phyloP scores from a whole-genome alignment of 1,139 yeast genomes.

The Cylindricascospora bacillispora region DNA sequence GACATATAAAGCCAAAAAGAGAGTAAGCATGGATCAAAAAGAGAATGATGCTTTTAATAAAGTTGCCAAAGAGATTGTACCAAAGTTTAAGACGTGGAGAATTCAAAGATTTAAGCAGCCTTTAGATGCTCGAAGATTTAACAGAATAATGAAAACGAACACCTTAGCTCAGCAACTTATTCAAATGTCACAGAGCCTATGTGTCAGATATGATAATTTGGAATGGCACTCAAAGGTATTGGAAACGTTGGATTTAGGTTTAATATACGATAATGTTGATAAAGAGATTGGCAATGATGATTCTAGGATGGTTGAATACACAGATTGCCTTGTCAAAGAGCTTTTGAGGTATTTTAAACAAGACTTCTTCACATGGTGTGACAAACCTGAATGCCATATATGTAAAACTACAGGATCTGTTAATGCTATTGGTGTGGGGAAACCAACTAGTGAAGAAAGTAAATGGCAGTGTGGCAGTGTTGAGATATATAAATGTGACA shows the following conservation, averaged over 20 bases:
- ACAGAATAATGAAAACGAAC: conserved; percentile 4
- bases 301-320: conserved; percentile 32
- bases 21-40: too few species aligned
- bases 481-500: conserved; percentile 51
- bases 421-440: conserved; percentile 24
- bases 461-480: conserved; percentile 34
- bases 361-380: conserved; percentile 75
- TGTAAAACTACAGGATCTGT: conserved; percentile 35
- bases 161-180: conserved; percentile 17
- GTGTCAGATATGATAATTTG: conserved; percentile 20
- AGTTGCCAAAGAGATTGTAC: too few species aligned
- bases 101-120: conserved; percentile 7
- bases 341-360: conserved; percentile 65
- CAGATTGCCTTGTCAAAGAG: conserved; percentile 60
- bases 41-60: too few species aligned
- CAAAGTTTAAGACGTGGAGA: too few species aligned
- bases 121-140: not conserved
- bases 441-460: conserved; percentile 33
- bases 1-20: too few species aligned
- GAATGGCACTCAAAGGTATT: conserved; percentile 26
- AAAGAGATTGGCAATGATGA: conserved; percentile 22
- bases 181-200: conserved; percentile 12
- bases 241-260: conserved; percentile 26
- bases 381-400: conserved; percentile 46
- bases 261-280: conserved; percentile 29